A percentile compares a stretch with the other conserved stretches of the same genome.
These are phyloP conservation scores for Lanmaoa rubissima DNA, from an alignment of 768 basidiomycete genomes.

Conservation along the genomic window DNA sequence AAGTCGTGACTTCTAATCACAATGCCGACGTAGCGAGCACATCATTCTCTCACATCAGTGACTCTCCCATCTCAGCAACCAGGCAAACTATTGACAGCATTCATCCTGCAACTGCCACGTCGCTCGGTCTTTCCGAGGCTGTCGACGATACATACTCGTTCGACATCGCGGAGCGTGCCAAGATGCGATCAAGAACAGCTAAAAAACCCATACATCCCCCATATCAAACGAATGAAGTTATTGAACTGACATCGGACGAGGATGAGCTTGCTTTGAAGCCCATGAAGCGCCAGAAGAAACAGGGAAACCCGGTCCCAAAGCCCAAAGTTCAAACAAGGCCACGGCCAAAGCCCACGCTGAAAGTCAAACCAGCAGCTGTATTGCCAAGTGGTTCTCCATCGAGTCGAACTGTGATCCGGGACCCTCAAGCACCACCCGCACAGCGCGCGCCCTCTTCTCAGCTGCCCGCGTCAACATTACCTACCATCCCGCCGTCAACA, in stretches of 20 bases:
- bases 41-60: slow-evolving; percentile 24
- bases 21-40: slow-evolving; percentile 1
- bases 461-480: slow-evolving; percentile 33
- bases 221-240: slow-evolving; percentile 33
- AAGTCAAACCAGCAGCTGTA: slow-evolving; percentile 11
- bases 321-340: slow-evolving; percentile 26
- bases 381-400: slow-evolving; percentile 20
- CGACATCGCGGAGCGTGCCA: slow-evolving; percentile 58
- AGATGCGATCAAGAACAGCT: slow-evolving; percentile 45
- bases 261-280: slow-evolving; percentile 37
- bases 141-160: slow-evolving; percentile 24
- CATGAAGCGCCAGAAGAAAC: slow-evolving; percentile 32
- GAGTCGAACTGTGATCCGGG: slow-evolving; percentile 4
- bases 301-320: slow-evolving; percentile 28
- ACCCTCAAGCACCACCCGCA: slow-evolving; percentile 36
- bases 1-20: background rate
- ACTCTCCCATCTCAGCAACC: slow-evolving; percentile 10
- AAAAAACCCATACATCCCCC: slow-evolving; percentile 12
- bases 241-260: slow-evolving; percentile 46
- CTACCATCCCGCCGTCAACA: slow-evolving; percentile 26
- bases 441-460: slow-evolving; percentile 28
- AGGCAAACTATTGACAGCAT: slow-evolving; percentile 23
- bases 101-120: slow-evolving; percentile 8
- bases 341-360: slow-evolving; percentile 27
- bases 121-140: slow-evolving; percentile 9